These are phyloP conservation scores for Rhododendron kiyosumense DNA, from an alignment of 148 eudicot genomes.

Conservation along the genomic window DNA sequence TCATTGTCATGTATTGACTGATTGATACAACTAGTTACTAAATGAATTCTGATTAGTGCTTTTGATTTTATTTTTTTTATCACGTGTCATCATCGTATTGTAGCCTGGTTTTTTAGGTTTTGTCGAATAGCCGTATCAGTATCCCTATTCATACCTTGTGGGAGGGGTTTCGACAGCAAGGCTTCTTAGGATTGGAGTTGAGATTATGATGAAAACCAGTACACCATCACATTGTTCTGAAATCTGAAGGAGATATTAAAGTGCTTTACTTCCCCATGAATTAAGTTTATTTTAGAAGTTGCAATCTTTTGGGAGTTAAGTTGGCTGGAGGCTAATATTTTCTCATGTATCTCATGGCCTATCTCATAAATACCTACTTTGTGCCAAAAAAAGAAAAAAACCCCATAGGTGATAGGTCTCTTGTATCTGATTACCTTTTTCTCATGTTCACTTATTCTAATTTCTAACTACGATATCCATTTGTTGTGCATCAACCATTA, in stretches of 20 bases:
- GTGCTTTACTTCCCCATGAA: neutral
- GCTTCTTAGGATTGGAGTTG: neutral
- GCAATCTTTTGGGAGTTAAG: neutral
- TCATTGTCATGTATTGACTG: neutral
- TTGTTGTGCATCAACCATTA: neutral
- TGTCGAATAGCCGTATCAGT: neutral
- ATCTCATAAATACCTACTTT: neutral
- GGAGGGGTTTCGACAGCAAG: neutral
- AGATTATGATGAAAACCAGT: neutral
- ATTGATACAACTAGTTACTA: neutral
- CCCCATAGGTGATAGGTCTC: neutral
- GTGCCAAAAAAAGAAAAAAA: neutral
- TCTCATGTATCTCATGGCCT: neutral
- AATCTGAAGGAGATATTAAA: neutral
- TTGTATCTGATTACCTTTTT: neutral
- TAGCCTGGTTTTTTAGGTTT: neutral
- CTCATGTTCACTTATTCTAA: neutral
- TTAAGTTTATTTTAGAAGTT: neutral
- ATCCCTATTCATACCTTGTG: neutral
- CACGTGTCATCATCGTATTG: neutral
- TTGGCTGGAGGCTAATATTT: neutral
- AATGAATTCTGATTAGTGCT: neutral
- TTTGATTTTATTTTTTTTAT: neutral
- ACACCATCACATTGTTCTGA: neutral
- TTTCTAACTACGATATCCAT: neutral